Base-by-base conservation (phyloP, 306 rosid species). In the Lablab purpureus region DNA sequence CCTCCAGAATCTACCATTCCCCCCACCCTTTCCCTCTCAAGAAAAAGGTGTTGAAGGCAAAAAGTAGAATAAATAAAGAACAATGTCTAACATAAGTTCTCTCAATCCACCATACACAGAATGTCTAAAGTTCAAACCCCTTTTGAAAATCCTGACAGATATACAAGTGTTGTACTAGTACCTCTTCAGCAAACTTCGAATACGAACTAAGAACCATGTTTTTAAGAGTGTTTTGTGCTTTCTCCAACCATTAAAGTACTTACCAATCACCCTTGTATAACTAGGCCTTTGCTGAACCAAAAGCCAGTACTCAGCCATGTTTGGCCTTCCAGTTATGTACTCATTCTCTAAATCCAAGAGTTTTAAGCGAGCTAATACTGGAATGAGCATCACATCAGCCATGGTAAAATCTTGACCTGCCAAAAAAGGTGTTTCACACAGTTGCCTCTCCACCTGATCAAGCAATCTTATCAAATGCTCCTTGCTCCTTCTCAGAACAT, bases 331-430 rank as follows among this genome's bases (percentile, higher is more conserved):
- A 36, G 10, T 12, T 65, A 65, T 65, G 71, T 65, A 65, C n/a
- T 65, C 71, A 9, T 65, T 65, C 71, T 65, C 71, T 10, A 65
- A 65, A 65, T 36, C n/a, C 71, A 65, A 65, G 17, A 65, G 71
- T 36, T 65, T 0, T 10, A 65, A 36, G 18, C 49, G 71, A 18
- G 71, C 47, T 10, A 65, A 36, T 18, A 65, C 30, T 10, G 71
- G 71, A 65, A 65, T 36, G 49, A 65, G 71, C 71, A 65, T 36
- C 27, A 36, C 49, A 65, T 65, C 71, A 65, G 71, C 71, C 71
- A 65, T 65, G 49, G 71, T 36, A 10, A 65, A 65, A 2, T 65
- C 71, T 18, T 65, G 71, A 36, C 71, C 71, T 34, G 71, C 71
- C 46, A 65, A 65, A 36, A n/a, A 36, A 10, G 71, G 71, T 65